These are phyloP conservation scores for Erysimum pusillum DNA, from an alignment of 441 rosid species.

Conservation along the genomic window DNA sequence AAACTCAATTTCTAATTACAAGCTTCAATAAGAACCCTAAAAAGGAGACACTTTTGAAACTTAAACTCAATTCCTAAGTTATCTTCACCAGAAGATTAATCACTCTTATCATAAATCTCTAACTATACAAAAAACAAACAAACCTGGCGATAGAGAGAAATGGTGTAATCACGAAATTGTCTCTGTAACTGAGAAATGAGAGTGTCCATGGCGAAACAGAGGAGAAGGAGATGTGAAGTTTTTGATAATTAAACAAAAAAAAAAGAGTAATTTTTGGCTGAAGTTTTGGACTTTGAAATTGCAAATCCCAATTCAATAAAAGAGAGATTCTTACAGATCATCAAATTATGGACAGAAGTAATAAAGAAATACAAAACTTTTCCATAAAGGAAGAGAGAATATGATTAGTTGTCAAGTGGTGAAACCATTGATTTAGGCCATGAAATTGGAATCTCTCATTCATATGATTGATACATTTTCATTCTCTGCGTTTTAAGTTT, in stretches of 20 bases:
- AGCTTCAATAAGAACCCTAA: constrained; percentile 22
- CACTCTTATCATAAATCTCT: no score
- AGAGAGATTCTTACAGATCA: constrained; percentile 41
- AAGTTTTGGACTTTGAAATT: constrained; percentile 20
- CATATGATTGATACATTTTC: constrained; percentile 30
- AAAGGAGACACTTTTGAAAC: constrained; percentile 21
- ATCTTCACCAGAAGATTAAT: no score
- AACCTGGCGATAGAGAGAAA: constrained; percentile 53
- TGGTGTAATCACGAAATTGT: constrained; percentile 57
- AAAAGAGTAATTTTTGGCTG: constrained; percentile 8
- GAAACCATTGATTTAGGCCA: constrained; percentile 18
- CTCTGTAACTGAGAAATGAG: constrained; percentile 55
- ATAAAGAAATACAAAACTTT: constrained; percentile 11
- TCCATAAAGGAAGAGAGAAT: constrained; percentile 28
- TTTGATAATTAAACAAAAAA: constrained; percentile 3
- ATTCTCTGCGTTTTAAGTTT: constrained; percentile 15
- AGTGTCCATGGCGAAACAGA: constrained; percentile 39
- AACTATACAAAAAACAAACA: no score
- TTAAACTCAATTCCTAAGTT: no score
- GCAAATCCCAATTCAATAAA: constrained; percentile 27
- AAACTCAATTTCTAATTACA: not conserved
- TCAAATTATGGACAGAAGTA: constrained; percentile 1
- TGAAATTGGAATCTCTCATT: constrained; percentile 34
- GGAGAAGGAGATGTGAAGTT: constrained; percentile 32
- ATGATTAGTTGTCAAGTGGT: constrained; percentile 35